Evolutionary conservation across 2,329 filamentous ascomycete species (phyloP), one percentile per base, ranked within the genome.

Genomic region (Neofusicoccum cordaticola): DNA sequence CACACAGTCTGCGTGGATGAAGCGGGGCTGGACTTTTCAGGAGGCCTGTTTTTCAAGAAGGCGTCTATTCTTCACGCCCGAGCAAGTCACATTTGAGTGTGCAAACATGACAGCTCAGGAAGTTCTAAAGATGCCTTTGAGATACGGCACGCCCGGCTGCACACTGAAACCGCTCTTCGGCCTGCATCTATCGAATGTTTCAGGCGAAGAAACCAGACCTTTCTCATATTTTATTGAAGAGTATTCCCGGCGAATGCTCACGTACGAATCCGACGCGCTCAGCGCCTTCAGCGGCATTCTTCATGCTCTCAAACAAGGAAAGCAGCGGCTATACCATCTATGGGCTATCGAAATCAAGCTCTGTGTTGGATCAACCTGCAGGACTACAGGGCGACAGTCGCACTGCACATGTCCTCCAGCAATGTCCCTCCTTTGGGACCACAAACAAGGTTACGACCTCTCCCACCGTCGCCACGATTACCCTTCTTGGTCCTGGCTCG

Each of bases 41-140:
- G 57, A 61, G 34, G 57, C 57, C 19, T n/a, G 22, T 35, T 41
- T 61, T 9, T 61, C 41, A 5, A 13, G 45, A 15, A 12, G 57
- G n/a, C 57, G 41, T 19, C 31, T 61, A 7, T 61, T 61, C 57
- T 61, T 61, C 19, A 47, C 57, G 3, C 12, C 34, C 7, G 39
- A 61, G 22, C 57, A 61, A 45, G 57, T 47, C 27, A n/a, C 12
- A 2, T 61, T 61, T 27, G 58, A 62, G 15, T 62, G 58, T 22
- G 44, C 44, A 31, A 41, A 34, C 11, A 62, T 62, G 44, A 48
- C 31, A 27, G 44, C 44, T 6, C 35, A 27, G 5, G 58, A 62
- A 31, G 58, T 48, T 6, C 19, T 57, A 2, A 13, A n/a, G 8
- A 37, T 50, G 15, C 58, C 42, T 3, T 19, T 48, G 22, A 35